Base-by-base conservation (phyloP, 352 stramenopile genomes). In the Blastocystis sp. region DNA sequence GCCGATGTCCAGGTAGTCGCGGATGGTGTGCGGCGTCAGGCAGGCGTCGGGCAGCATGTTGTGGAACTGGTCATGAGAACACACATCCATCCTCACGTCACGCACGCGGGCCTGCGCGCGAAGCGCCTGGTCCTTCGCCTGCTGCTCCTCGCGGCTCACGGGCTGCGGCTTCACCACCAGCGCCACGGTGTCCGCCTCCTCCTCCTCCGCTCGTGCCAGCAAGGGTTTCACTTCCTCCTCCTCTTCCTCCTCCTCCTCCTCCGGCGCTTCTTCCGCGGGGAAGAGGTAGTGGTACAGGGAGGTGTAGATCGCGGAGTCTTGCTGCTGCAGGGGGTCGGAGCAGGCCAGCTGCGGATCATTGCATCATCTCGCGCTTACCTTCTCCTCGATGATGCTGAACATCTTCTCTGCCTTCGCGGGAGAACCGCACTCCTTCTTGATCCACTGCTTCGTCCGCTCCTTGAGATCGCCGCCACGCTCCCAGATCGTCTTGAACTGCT, bases 401-500 rank as follows among this genome's bases (percentile, higher is more conserved):
- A 79, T 21, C 10, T 40, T 11, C 4, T 45, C 28, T 0, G 38
- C 41, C 19, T 60, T 62, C 40, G 17, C 45, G 4, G 69, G 41
- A 62, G 14, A 61, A n/a, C 14, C 40, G 56, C 43, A 64, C 38
- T 79, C 69, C 28, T 64, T 79, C 23, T n/a, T 17, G 38, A 79
- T 79, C 69, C 69, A 79, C n/a, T 79, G 69, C 1, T 64, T 43
- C 14, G 48, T 79, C 10, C 69, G 69, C 19, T 48, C 21, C 28
- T 61, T 79, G 1, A 79, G 5, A 52, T 79, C 69, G 5, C 41
- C 69, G 19, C 41, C 69, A 40, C 43, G 56, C 19, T 53, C 52
- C 69, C 69, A 79, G 2, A 79, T 79, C 10, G 69, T 79, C 23
- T 79, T 60, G 60, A 79, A 64, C n/a, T 79, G 69, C 19, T 79